A percentile compares a stretch with the other conserved stretches of the same genome.
phyloP scores from a whole-genome alignment of 805 yeast species.

The Hanseniaspora pseudoguilliermondii region DNA sequence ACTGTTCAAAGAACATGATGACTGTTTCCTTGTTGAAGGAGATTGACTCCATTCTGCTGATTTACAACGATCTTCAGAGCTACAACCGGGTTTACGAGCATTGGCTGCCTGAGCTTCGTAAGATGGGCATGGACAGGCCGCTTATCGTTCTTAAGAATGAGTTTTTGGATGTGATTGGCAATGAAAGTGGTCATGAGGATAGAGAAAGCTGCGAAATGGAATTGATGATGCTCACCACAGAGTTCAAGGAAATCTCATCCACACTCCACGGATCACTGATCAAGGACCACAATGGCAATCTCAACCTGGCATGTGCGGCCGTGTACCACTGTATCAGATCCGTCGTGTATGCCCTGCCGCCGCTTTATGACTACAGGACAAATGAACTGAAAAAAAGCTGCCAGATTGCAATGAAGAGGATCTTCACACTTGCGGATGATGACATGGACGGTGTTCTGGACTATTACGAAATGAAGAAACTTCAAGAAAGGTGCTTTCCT shows the following conservation, averaged over 20 bases:
- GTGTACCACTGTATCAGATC: conserved; percentile 89
- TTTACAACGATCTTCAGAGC: conserved; percentile 86
- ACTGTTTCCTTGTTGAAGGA: conserved; percentile 63
- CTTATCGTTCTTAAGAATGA: conserved; percentile 84
- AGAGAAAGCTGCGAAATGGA: conserved; percentile 9
- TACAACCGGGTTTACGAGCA: conserved; percentile 82
- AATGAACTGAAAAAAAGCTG: conserved; percentile 71
- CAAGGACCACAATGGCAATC: conserved; percentile 29
- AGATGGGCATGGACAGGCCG: conserved; percentile 87
- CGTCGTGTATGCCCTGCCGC: conserved; percentile 83
- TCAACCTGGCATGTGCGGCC: conserved; percentile 28
- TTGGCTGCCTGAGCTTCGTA: conserved; percentile 90
- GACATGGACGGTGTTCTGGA: conserved; percentile 81
- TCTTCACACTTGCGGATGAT: conserved; percentile 73
- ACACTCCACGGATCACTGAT: conserved; percentile 73
- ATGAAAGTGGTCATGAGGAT: background rate
- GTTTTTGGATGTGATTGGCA: conserved; percentile 32
- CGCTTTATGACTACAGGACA: conserved; percentile 83
- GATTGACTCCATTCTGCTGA: conserved; percentile 90
- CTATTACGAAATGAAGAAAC: conserved; percentile 51
- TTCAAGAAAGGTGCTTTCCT: conserved; percentile 68
- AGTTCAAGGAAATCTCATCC: conserved; percentile 40
- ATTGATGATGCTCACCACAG: conserved; percentile 20
- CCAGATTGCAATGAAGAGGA: conserved; percentile 58
- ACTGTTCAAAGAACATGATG: conserved; percentile 54